Percentiles rank a stretch among this genome's conserved stretches.
Conservation (phyloP, 2,329 filamentous ascomycete genomes). For the Aspergillus versicolor region DNA sequence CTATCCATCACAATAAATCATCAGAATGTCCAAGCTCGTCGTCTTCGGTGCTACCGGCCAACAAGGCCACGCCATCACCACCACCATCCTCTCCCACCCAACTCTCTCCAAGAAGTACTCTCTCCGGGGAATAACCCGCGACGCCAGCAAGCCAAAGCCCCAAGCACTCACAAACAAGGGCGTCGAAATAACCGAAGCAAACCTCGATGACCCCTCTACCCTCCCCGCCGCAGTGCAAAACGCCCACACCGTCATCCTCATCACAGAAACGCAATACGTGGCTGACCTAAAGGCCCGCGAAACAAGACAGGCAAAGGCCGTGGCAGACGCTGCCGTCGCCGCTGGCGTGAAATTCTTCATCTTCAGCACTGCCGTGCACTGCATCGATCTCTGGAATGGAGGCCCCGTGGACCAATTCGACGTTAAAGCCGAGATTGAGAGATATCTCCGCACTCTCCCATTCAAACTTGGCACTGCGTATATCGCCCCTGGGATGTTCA, state of each 20-base stretch:
- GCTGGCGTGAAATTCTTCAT: conserved; percentile 30
- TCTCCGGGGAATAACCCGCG: conserved; percentile 58
- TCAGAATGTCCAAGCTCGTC: conserved; percentile 27
- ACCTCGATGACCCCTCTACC: conserved; percentile 46
- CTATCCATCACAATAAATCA: background rate
- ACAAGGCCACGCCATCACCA: conserved; percentile 59
- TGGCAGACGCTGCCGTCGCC: conserved; percentile 31
- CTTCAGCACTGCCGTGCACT: conserved; percentile 26
- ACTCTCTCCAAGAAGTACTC: conserved; percentile 49
- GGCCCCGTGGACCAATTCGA: conserved; percentile 50
- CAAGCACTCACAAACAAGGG: conserved; percentile 47
- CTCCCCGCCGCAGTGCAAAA: conserved; percentile 43
- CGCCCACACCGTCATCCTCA: conserved; percentile 43
- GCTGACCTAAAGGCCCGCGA: conserved; percentile 27
- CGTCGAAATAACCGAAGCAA: conserved; percentile 54
- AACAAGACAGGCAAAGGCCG: conserved; percentile 22
- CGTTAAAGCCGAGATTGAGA: conserved; percentile 55
- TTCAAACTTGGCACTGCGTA: conserved; percentile 50
- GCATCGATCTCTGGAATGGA: conserved; percentile 31
- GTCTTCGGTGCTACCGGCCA: conserved; percentile 61
- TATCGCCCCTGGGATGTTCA: conserved; percentile 56
- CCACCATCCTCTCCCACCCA: conserved; percentile 42
- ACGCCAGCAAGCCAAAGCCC: conserved; percentile 45
- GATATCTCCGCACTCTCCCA: conserved; percentile 52
- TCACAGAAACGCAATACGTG: conserved; percentile 19